phyloP scores from a whole-genome alignment of 306 rosid genomes.

The Delonix regia region DNA sequence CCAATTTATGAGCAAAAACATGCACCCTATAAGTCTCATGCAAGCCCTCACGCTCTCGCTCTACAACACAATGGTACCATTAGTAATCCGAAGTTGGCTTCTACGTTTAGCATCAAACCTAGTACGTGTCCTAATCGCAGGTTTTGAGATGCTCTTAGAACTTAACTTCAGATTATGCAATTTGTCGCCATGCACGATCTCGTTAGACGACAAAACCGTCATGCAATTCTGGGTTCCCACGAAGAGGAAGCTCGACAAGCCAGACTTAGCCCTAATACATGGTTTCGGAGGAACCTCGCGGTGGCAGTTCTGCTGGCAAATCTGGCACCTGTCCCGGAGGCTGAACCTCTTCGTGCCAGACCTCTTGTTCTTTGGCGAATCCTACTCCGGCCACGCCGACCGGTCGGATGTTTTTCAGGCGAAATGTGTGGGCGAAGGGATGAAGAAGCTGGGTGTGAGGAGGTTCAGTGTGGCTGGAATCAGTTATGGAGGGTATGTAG shows the following conservation, averaged over 20 bases:
- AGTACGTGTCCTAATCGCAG: not conserved
- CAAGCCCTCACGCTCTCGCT: not conserved
- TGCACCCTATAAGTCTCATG: not conserved
- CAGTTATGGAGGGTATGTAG: constrained; percentile 54
- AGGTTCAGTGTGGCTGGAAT: constrained; percentile 40
- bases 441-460: constrained; percentile 39
- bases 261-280: constrained; percentile 42
- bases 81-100: not conserved
- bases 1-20: not conserved
- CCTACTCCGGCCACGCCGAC: constrained; percentile 36
- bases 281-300: constrained; percentile 50
- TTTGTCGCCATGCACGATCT: constrained; percentile 39
- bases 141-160: constrained; percentile 11
- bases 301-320: constrained; percentile 50
- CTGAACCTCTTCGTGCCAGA: constrained; percentile 43
- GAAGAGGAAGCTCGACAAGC: constrained; percentile 11
- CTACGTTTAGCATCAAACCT: constrained; percentile 12
- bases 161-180: constrained; percentile 41
- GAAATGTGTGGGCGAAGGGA: constrained; percentile 37
- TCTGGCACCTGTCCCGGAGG: constrained; percentile 32
- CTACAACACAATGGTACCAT: not conserved
- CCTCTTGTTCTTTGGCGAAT: constrained; percentile 48
- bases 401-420: constrained; percentile 48
- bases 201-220: constrained; percentile 42
- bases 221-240: constrained; percentile 49